Evolutionary conservation across 768 basidiomycete genomes (phyloP), one percentile per base, ranked within the genome.

Genomic region (Lentinula raphanica): DNA sequence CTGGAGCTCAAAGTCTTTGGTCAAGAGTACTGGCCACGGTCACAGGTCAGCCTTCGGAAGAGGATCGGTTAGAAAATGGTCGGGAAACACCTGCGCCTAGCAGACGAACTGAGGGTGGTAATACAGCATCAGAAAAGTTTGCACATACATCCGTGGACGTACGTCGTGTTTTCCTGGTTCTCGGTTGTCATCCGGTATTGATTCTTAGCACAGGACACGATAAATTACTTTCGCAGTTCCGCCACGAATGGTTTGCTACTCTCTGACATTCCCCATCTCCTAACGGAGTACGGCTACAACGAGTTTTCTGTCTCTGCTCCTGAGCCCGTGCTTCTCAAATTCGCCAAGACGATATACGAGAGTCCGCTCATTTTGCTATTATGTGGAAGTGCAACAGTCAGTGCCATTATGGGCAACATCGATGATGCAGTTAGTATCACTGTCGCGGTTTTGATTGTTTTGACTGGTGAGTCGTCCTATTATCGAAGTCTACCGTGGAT

Each of bases 361-460:
- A 92, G 86, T 66, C 95, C 96, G 1, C 75, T 98, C 3, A 97
- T 96, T 66, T 75, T 98, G 23, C 77, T 98, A 2, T 76, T 98
- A 35, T 88, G 96, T 59, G 96, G 85, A 27, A 97, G 94, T 68
- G 94, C 95, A 0, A 76, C 82, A 17, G 85, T 98, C 39, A 95
- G 93, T 67, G 91, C 89, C 2, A 67, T 94, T 49, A 92, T 98
- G 86, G 96, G 96, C n/a, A 96, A 97, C 65, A 73, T 90, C 35
- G 94, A 98, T 68, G 95, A 98, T 66, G 95, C 96, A 5, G 73
- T 94, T 63, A 95, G 93, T 67, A 98, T 98, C 60, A 87, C 89
- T 1, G 79, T 96, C 9, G 95, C 95, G 27, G 90, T 98, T 17
- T 72, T 92, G 28, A 98, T 98, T 58, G 95, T 98, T 23, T 74